A percentile compares a stretch with the other conserved stretches of the same genome.
Evolutionary conservation across 2,329 filamentous ascomycete species (phyloP).

Genomic region (Aureobasidium sp.): DNA sequence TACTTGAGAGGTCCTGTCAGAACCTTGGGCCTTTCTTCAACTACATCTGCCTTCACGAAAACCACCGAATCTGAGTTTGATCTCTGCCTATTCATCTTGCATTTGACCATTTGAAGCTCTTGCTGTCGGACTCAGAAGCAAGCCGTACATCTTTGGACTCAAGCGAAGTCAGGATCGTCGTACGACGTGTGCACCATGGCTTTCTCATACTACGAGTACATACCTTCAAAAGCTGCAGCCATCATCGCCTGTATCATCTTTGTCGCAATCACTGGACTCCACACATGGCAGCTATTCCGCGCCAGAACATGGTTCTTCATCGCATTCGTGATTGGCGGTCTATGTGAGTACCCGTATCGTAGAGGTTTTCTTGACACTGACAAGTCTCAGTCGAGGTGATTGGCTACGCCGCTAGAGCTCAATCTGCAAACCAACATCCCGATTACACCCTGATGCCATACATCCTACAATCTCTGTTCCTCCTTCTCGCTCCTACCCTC

Average conservation of each 20-base stretch:
- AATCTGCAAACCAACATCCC: constrained; percentile 21
- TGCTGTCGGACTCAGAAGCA: too few relatives aligned
- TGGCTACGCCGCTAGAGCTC: constrained; percentile 35
- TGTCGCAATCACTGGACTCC: constrained; percentile 33
- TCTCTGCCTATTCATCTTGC: too few relatives aligned
- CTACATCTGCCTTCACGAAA: too few relatives aligned
- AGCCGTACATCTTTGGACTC: too few relatives aligned
- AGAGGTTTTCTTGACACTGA: background rate
- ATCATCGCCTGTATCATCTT: constrained; percentile 44
- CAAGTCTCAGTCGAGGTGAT: constrained; percentile 36
- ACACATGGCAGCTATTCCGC: constrained; percentile 37
- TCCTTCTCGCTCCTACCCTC: constrained; percentile 44
- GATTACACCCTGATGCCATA: constrained; percentile 31
- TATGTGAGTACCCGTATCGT: constrained; percentile 35
- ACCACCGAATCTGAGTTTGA: too few relatives aligned
- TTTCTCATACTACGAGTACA: constrained; percentile 28
- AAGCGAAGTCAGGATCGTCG: too few relatives aligned
- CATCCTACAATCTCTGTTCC: constrained; percentile 38
- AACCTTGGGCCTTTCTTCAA: too few relatives aligned
- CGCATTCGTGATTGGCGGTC: constrained; percentile 40
- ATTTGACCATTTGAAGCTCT: too few relatives aligned
- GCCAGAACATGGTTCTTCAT: constrained; percentile 45
- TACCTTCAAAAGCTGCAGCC: constrained; percentile 41
- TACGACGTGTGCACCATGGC: too few relatives aligned
- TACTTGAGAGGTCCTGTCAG: too few relatives aligned